phyloP scores from a whole-genome alignment of 2,329 filamentous ascomycete genomes.

The Mycosphaerella sp. region DNA sequence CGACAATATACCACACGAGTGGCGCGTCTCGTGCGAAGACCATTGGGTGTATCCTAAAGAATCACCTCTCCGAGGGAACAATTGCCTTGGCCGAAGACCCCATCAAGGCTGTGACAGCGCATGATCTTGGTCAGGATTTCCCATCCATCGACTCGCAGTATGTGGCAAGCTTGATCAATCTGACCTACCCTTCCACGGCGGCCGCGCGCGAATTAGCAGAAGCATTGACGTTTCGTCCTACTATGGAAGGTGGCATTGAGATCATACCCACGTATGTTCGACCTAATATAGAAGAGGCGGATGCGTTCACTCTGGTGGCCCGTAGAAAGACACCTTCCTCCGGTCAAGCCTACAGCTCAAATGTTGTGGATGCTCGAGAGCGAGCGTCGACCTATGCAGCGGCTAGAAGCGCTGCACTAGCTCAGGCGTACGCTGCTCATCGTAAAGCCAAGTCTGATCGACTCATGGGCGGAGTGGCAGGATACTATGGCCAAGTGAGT shows the following conservation, averaged over 20 bases:
- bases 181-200: conserved; percentile 53
- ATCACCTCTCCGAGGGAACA: conserved; percentile 20
- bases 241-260: conserved; percentile 38
- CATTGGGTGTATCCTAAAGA: conserved; percentile 49
- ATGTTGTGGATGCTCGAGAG: conserved; percentile 19
- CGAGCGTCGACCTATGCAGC: conserved; percentile 36
- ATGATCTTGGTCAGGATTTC: conserved; percentile 52
- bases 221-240: conserved; percentile 43
- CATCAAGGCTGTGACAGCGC: conserved; percentile 38
- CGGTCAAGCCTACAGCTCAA: neutral
- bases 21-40: conserved; percentile 52
- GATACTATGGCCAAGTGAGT: conserved; percentile 66
- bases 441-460: conserved; percentile 62
- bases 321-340: neutral
- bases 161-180: conserved; percentile 48
- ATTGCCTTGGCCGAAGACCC: conserved; percentile 18
- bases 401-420: conserved; percentile 48
- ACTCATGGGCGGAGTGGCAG: conserved; percentile 68
- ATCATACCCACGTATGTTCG: conserved; percentile 46
- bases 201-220: conserved; percentile 56
- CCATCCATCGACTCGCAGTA: conserved; percentile 45
- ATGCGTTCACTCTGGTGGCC: neutral
- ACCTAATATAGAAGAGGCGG: conserved; percentile 20
- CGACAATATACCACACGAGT: conserved; percentile 54
- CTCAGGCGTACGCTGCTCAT: conserved; percentile 53